Evolutionary conservation across 306 rosid species (phyloP).

Genomic region (Mimosa bimucronata): DNA sequence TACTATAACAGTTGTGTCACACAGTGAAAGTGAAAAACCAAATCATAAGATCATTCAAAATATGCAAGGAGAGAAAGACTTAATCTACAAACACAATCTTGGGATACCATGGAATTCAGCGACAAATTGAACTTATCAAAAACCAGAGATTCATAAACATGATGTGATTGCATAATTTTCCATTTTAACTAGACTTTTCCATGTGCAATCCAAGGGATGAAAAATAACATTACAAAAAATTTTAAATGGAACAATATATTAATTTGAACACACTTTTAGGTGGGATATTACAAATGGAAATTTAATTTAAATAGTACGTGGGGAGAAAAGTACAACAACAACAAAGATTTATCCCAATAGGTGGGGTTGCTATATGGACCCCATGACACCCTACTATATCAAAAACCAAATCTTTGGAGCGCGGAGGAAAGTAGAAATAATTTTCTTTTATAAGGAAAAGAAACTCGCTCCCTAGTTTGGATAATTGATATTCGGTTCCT

Average conservation of each 20-base stretch:
- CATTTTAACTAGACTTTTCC: not conserved
- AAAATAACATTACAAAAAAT: not conserved
- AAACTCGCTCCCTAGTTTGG: too few species aligned
- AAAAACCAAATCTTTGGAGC: too few species aligned
- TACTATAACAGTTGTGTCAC: not conserved
- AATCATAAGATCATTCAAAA: not conserved
- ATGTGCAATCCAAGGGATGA: not conserved
- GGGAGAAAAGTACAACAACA: too few species aligned
- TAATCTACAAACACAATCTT: not conserved
- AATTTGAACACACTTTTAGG: not conserved
- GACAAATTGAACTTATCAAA: not conserved
- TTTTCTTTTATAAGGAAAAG: too few species aligned
- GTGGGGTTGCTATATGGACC: too few species aligned
- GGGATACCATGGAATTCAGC: not conserved
- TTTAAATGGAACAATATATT: not conserved
- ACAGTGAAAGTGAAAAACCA: not conserved
- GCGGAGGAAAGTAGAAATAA: not conserved
- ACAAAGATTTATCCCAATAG: too few species aligned
- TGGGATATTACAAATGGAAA: not conserved
- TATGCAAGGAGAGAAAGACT: not conserved
- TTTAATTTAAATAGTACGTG: not conserved
- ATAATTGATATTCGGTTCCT: too few species aligned
- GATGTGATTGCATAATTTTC: not conserved
- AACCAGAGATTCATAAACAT: not conserved
- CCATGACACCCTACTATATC: too few species aligned